Conservation (phyloP, 306 rosid species). For the Ormosia emarginata region DNA sequence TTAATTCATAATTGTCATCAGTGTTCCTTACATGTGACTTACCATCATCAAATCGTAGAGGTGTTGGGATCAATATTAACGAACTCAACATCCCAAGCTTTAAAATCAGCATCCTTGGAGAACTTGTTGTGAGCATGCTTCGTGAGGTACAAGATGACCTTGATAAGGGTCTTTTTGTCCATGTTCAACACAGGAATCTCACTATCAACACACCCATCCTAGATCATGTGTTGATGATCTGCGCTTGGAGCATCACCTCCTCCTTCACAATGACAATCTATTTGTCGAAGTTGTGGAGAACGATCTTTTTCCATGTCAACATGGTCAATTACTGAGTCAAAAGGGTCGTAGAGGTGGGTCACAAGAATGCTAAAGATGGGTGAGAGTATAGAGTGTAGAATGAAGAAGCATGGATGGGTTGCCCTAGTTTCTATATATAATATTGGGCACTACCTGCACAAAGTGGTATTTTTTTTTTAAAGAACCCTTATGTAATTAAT, state of each 20-base stretch:
- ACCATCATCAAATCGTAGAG: conserved; percentile 32
- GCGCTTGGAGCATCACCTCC: conserved; percentile 14
- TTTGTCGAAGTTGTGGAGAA: conserved; percentile 29
- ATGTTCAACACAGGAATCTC: conserved; percentile 29
- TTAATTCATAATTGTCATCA: too few species aligned
- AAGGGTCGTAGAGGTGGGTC: not conserved
- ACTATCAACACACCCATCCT: not conserved
- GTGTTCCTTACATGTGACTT: not conserved
- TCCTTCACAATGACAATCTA: conserved; percentile 22
- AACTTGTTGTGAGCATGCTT: not conserved
- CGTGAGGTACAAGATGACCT: conserved; percentile 31
- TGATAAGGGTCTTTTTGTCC: conserved; percentile 3
- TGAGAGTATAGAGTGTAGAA: not conserved
- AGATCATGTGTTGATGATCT: conserved; percentile 31
- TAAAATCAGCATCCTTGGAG: not conserved
- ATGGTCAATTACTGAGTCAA: not conserved
- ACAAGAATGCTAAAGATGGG: too few species aligned
- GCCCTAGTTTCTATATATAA: too few species aligned
- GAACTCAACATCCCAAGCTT: conserved; percentile 27
- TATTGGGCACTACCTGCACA: too few species aligned
- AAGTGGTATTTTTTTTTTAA: too few species aligned
- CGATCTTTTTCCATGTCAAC: conserved; percentile 11
- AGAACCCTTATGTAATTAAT: too few species aligned
- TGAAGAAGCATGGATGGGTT: too few species aligned
- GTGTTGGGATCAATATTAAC: not conserved